Conservation (phyloP, 306 rosid species). For the Pterocarpus macrocarpus region DNA sequence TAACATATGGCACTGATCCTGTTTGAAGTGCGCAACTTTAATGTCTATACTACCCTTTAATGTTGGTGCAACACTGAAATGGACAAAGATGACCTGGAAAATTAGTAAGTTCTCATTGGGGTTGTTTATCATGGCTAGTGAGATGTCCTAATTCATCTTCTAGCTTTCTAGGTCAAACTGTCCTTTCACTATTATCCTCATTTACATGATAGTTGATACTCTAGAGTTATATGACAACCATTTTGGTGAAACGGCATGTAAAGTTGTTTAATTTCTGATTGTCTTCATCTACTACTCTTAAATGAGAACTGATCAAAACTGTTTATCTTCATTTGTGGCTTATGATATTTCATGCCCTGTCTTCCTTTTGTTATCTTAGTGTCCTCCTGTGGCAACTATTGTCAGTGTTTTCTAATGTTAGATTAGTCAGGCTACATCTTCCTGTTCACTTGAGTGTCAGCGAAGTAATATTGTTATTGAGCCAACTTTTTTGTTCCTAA, state of each 20-base stretch:
- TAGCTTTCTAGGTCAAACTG: not conserved
- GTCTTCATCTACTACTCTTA: slow-evolving; percentile 5
- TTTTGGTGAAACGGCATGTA: no score
- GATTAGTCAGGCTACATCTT: slow-evolving; percentile 8
- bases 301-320: not conserved
- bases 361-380: not conserved
- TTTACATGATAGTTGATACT: no score
- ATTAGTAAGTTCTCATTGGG: not conserved
- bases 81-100: not conserved
- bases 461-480: slow-evolving; percentile 3
- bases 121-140: not conserved
- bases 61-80: slow-evolving; percentile 3
- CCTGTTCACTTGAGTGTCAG: slow-evolving; percentile 25
- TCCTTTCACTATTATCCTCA: no score
- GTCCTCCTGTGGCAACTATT: not conserved
- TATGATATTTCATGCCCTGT: slow-evolving; percentile 7
- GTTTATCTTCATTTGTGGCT: slow-evolving; percentile 13
- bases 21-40: not conserved
- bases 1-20: not conserved
- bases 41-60: slow-evolving; percentile 11
- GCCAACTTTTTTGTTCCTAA: not conserved
- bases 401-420: not conserved
- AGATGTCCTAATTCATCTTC: not conserved
- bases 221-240: no score
- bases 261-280: no score